Conservation (phyloP, 2,329 filamentous ascomycete species). For the Colletotrichum caudatum region DNA sequence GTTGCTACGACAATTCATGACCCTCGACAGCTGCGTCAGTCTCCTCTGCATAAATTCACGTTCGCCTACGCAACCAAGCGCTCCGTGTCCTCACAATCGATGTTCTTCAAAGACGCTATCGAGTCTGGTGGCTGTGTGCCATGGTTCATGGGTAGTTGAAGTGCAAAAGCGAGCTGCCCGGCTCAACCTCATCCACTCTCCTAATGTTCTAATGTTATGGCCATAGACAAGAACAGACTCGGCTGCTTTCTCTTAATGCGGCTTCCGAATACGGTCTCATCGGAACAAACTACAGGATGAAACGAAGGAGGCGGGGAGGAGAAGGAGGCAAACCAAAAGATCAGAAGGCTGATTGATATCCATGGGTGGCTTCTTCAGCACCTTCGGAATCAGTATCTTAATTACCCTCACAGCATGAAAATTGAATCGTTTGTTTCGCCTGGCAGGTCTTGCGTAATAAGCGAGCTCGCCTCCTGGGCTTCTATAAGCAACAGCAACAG, state of each 20-base stretch:
- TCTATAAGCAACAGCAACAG: background rate
- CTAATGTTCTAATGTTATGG: background rate
- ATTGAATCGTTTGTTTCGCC: background rate
- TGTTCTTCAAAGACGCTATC: background rate
- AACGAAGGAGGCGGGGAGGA: background rate
- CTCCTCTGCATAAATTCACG: background rate
- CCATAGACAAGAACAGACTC: no score
- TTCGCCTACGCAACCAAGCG: background rate
- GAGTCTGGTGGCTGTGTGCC: background rate
- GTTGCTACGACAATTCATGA: background rate
- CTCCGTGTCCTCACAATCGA: background rate
- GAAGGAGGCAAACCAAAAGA: background rate
- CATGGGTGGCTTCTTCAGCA: background rate
- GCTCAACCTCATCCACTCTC: background rate
- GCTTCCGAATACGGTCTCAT: background rate
- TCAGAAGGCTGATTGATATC: background rate
- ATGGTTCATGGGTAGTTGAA: conserved; percentile 9
- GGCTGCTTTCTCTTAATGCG: background rate
- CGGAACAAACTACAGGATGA: background rate
- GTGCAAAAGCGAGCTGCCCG: background rate
- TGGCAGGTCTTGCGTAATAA: background rate
- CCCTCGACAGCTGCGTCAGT: background rate
- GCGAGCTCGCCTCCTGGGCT: background rate
- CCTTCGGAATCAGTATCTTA: background rate
- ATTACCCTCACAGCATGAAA: background rate